These are phyloP conservation scores for Pythium angustatum DNA, from an alignment of 352 stramenopile genomes.

Conservation along the genomic window DNA sequence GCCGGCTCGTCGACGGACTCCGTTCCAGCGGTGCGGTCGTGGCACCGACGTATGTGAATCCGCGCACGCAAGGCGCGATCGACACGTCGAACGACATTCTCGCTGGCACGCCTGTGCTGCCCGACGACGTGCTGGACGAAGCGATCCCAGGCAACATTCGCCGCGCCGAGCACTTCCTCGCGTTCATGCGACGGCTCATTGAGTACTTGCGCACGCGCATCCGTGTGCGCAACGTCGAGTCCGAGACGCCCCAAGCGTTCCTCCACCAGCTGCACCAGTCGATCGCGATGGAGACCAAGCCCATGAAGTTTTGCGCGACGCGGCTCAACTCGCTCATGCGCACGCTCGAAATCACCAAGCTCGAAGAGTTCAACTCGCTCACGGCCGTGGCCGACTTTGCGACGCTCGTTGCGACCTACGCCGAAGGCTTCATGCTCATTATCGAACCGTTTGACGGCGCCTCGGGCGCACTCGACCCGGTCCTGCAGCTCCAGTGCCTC, in stretches of 20 bases:
- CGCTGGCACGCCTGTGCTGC: constrained; percentile 82
- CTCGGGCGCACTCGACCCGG: constrained; percentile 73
- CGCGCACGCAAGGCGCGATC: constrained; percentile 41
- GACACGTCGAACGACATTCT: constrained; percentile 66
- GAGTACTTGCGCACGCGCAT: constrained; percentile 91
- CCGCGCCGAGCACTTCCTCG: constrained; percentile 97
- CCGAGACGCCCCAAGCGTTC: constrained; percentile 96
- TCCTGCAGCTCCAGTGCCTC: constrained; percentile 95
- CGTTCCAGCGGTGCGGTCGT: constrained; percentile 87
- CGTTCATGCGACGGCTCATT: constrained; percentile 97
- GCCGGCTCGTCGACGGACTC: constrained; percentile 94
- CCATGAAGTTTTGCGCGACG: constrained; percentile 97
- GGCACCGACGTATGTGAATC: constrained; percentile 51
- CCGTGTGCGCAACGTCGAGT: constrained; percentile 90
- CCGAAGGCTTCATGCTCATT: constrained; percentile 98
- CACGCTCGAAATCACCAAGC: constrained; percentile 96
- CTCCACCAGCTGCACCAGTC: constrained; percentile 93
- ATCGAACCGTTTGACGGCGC: constrained; percentile 93
- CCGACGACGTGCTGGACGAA: constrained; percentile 95
- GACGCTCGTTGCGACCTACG: constrained; percentile 96
- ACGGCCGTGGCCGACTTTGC: constrained; percentile 97
- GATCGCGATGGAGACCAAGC: constrained; percentile 96
- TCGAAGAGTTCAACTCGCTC: constrained; percentile 97
- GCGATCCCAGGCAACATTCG: constrained; percentile 98
- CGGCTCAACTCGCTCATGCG: constrained; percentile 96